A percentile compares a stretch with the other conserved stretches of the same genome.
These are phyloP conservation scores for Rhinocladiella mackenziei DNA, from an alignment of 2,329 filamentous ascomycete genomes.

Conservation along the genomic window DNA sequence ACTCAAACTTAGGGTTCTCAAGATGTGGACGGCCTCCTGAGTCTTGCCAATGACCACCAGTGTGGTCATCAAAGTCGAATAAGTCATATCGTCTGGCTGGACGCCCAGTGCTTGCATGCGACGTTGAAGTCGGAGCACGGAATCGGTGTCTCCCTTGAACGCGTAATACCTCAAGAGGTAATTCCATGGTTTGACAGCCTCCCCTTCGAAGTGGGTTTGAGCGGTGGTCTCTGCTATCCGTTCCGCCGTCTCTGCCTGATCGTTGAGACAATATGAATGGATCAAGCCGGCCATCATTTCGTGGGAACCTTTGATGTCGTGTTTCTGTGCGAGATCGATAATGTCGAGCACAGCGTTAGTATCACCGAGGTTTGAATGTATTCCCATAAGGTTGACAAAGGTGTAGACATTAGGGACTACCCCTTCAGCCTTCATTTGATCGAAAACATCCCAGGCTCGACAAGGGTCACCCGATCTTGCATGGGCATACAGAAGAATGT, in stretches of 20 bases:
- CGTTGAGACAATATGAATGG: slow-evolving; percentile 61
- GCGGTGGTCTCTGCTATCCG: slow-evolving; percentile 56
- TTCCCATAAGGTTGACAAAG: slow-evolving; percentile 69
- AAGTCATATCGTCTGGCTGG: slow-evolving; percentile 54
- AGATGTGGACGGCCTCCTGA: slow-evolving; percentile 53
- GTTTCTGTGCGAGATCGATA: slow-evolving; percentile 58
- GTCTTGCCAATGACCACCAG: slow-evolving; percentile 52
- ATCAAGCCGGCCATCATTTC: slow-evolving; percentile 64
- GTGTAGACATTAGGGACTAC: slow-evolving; percentile 59
- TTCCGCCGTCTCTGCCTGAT: slow-evolving; percentile 54
- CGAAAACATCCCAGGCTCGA: slow-evolving; percentile 62
- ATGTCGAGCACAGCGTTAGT: slow-evolving; percentile 64
- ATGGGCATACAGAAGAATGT: slow-evolving; percentile 70
- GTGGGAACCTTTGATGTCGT: slow-evolving; percentile 49
- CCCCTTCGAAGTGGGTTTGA: slow-evolving; percentile 48
- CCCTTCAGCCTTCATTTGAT: slow-evolving; percentile 50
- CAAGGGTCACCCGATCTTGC: slow-evolving; percentile 62
- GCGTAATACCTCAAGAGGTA: slow-evolving; percentile 67
- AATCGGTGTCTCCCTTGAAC: slow-evolving; percentile 54
- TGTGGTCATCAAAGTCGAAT: slow-evolving; percentile 58
- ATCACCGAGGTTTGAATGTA: slow-evolving; percentile 69
- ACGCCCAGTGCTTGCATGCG: slow-evolving; percentile 54
- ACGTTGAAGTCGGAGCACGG: slow-evolving; percentile 52
- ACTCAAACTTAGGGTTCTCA: slow-evolving; percentile 39
- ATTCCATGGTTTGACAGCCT: slow-evolving; percentile 70